These are phyloP conservation scores for Blastobotrys muscicola DNA, from an alignment of 805 yeast species.

Conservation along the genomic window DNA sequence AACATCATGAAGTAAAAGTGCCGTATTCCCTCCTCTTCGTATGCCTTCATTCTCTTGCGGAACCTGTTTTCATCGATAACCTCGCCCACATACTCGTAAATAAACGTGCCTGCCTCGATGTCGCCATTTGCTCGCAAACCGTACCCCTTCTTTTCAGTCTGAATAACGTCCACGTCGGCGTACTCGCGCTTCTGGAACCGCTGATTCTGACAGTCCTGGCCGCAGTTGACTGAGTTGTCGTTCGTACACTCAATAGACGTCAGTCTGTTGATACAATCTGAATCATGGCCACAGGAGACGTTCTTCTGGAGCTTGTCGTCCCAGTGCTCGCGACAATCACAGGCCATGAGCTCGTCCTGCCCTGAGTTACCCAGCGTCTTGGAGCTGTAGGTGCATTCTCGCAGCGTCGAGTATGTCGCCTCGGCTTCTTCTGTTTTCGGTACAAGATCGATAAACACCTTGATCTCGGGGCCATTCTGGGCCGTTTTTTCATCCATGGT, in stretches of 20 bases:
- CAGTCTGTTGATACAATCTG: conserved; percentile 85
- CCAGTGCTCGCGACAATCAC: conserved; percentile 66
- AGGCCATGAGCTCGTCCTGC: conserved; percentile 76
- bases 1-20: conserved; percentile 96
- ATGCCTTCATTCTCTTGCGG: conserved; percentile 60
- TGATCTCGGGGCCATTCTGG: neutral
- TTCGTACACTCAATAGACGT: conserved; percentile 88
- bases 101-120: conserved; percentile 56
- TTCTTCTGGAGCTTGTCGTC: conserved; percentile 27
- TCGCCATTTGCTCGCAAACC: conserved; percentile 68
- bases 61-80: conserved; percentile 77
- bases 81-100: conserved; percentile 91
- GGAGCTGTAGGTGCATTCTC: conserved; percentile 51
- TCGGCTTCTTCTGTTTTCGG: conserved; percentile 65
- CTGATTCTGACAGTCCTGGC: conserved; percentile 73
- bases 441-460: conserved; percentile 22
- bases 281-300: conserved; percentile 76
- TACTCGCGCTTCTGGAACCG: conserved; percentile 72
- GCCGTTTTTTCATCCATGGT: no score
- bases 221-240: conserved; percentile 55
- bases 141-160: conserved; percentile 78
- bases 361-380: conserved; percentile 60
- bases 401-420: conserved; percentile 44
- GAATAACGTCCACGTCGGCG: conserved; percentile 70
- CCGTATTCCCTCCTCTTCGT: conserved; percentile 56